Evolutionary conservation across 176 grass and related monocot species (phyloP).

Genomic region (Triticum turgidum): DNA sequence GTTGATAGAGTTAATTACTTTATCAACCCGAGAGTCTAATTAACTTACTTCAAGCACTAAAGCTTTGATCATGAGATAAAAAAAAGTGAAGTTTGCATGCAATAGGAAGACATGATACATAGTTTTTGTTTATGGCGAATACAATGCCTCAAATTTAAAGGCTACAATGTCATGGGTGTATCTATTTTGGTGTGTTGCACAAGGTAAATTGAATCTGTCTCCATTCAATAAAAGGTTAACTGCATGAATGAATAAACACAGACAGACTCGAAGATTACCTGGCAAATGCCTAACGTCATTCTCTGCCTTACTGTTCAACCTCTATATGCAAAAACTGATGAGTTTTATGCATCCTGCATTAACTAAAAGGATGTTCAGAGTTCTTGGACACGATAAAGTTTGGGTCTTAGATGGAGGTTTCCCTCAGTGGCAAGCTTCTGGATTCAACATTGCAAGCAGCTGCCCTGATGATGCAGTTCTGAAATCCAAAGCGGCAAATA

Average conservation of each 20-base stretch:
- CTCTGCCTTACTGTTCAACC: background rate
- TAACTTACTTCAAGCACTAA: background rate
- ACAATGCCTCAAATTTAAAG: background rate
- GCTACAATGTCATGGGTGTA: background rate
- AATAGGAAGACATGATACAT: background rate
- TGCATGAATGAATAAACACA: background rate
- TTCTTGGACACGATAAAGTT: conserved; percentile 83
- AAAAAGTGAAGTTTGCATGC: background rate
- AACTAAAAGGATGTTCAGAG: conserved; percentile 74
- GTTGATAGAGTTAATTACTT: background rate
- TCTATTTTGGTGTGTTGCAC: background rate
- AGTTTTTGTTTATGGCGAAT: background rate
- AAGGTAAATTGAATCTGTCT: background rate
- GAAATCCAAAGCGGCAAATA: conserved; percentile 50
- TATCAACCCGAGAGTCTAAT: background rate
- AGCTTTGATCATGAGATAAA: conserved; percentile 1
- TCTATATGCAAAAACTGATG: background rate
- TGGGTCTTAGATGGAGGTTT: conserved; percentile 94
- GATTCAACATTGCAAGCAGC: conserved; percentile 52
- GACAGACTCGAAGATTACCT: background rate
- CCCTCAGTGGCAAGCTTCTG: conserved; percentile 76
- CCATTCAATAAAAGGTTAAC: background rate
- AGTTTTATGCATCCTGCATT: background rate
- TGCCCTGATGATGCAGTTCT: conserved; percentile 43
- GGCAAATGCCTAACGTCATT: background rate